phyloP scores from a whole-genome alignment of 2,329 filamentous ascomycete species.

The Calonectria naviculata region DNA sequence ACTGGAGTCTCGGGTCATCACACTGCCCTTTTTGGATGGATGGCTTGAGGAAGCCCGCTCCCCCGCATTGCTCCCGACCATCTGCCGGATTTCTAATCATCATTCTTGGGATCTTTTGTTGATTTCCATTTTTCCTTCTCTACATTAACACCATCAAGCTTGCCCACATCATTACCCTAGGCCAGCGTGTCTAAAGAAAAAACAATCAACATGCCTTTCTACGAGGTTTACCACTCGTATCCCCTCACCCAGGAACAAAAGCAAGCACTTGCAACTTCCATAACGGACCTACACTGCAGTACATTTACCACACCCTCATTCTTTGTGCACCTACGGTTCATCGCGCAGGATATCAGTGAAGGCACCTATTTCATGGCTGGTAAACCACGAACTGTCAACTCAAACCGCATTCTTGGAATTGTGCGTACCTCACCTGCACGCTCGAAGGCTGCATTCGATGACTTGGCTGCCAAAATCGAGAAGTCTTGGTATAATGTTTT shows the following conservation, averaged over 20 bases:
- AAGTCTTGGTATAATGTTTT: slow-evolving; percentile 23
- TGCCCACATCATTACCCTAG: not conserved
- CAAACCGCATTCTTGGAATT: slow-evolving; percentile 31
- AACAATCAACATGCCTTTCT: slow-evolving; percentile 29
- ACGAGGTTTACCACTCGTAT: slow-evolving; percentile 32
- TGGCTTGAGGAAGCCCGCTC: not conserved
- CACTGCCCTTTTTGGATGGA: not conserved
- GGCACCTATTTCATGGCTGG: slow-evolving; percentile 30
- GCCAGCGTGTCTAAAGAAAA: not conserved
- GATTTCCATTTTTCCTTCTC: not conserved
- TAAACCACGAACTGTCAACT: slow-evolving; percentile 2
- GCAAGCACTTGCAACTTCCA: slow-evolving; percentile 22
- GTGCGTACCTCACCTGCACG: slow-evolving; percentile 27
- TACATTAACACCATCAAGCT: not conserved
- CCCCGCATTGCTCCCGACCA: not conserved
- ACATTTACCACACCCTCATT: slow-evolving; percentile 29
- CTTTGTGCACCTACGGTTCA: slow-evolving; percentile 32
- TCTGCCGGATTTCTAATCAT: not conserved
- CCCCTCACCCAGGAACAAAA: slow-evolving; percentile 14
- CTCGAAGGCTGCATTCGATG: slow-evolving; percentile 25
- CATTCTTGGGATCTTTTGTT: not conserved
- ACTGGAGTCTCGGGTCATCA: not conserved
- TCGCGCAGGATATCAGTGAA: not conserved
- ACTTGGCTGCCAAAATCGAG: slow-evolving; percentile 24
- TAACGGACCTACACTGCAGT: slow-evolving; percentile 28